Conservation (phyloP, 441 rosid genomes). For the Melastoma candidum region DNA sequence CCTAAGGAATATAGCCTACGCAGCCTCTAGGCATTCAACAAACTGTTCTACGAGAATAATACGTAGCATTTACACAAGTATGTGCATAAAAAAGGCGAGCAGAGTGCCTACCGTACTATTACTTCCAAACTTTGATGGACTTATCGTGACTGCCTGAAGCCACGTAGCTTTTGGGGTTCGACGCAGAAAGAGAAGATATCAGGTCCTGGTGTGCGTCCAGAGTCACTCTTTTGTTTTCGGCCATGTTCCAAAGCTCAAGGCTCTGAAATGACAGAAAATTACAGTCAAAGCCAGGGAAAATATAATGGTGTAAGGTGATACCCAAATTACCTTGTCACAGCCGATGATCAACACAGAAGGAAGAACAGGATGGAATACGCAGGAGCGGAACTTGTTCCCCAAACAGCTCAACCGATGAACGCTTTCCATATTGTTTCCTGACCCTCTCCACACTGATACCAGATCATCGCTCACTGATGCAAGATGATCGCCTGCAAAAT, state of each 20-base stretch:
- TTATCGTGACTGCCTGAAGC: conserved; percentile 90
- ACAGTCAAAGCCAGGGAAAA: background rate
- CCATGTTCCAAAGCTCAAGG: conserved; percentile 87
- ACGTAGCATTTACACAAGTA: no score
- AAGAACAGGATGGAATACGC: conserved; percentile 74
- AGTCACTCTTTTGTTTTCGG: conserved; percentile 64
- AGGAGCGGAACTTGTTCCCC: conserved; percentile 74
- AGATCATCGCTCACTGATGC: conserved; percentile 88
- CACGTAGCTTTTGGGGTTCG: conserved; percentile 54
- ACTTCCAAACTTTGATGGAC: conserved; percentile 83
- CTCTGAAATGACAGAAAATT: conserved; percentile 27
- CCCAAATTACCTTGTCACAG: conserved; percentile 69
- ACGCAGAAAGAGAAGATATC: conserved; percentile 46
- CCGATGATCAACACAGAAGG: conserved; percentile 74
- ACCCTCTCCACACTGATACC: conserved; percentile 81
- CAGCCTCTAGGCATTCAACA: no score
- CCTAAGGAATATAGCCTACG: no score
- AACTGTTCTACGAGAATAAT: no score
- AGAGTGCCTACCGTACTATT: conserved; percentile 3
- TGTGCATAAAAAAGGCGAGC: no score
- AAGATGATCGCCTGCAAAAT: conserved; percentile 69
- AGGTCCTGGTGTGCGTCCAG: conserved; percentile 63
- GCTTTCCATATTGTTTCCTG: conserved; percentile 68
- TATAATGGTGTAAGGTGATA: no score
- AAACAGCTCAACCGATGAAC: conserved; percentile 70